These are phyloP conservation scores for Candida odintsovae DNA, from an alignment of 805 yeast species.

Conservation along the genomic window DNA sequence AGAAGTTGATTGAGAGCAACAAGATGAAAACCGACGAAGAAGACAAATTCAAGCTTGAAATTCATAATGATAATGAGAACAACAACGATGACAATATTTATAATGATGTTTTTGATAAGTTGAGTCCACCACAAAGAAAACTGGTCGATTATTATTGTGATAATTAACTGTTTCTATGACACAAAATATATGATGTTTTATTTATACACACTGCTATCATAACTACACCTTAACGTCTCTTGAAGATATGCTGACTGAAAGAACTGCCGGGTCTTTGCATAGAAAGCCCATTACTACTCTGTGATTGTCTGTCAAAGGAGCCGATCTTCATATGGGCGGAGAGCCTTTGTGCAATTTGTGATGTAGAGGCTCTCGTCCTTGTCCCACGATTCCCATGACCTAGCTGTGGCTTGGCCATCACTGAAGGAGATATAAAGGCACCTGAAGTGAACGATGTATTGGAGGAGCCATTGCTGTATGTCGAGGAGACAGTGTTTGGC, in stretches of 20 bases:
- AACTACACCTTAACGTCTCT: neutral
- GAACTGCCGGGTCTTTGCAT: neutral
- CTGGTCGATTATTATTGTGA: conserved; percentile 40
- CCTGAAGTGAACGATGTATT: conserved; percentile 11
- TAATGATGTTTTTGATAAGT: conserved; percentile 29
- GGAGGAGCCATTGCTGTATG: conserved; percentile 5
- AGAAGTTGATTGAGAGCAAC: conserved; percentile 14
- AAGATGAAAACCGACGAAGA: conserved; percentile 12
- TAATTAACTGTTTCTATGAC: conserved; percentile 4
- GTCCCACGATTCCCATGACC: conserved; percentile 2
- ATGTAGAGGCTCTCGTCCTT: conserved; percentile 16
- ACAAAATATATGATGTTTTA: neutral
- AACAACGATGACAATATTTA: conserved; percentile 14
- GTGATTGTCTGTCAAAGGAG: conserved; percentile 3
- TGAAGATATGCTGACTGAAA: neutral
- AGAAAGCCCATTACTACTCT: neutral
- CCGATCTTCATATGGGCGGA: conserved; percentile 24
- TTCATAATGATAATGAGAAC: conserved; percentile 9
- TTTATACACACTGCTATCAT: neutral
- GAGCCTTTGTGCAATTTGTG: conserved; percentile 20
- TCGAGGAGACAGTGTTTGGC: conserved; percentile 3
- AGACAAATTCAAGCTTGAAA: conserved; percentile 22
- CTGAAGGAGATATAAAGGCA: conserved; percentile 1
- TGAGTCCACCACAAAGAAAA: conserved; percentile 38
- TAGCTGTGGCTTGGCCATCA: neutral